Evolutionary conservation across 805 yeast species (phyloP), one percentile per base, ranked within the genome.

Genomic region (Yamadazyma takamatsuzukensis): DNA sequence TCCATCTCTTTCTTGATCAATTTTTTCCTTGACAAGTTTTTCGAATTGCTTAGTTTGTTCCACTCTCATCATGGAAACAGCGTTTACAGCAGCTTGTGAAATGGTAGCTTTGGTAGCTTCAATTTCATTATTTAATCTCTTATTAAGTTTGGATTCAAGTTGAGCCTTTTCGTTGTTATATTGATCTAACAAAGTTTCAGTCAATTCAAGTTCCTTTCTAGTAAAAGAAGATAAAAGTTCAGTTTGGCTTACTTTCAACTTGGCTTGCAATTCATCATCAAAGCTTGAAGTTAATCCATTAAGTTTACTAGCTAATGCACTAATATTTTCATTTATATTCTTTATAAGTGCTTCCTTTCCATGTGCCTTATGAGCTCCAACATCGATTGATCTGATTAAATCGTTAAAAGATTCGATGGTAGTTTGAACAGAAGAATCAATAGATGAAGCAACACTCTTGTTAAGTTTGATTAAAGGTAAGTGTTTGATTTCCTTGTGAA

Each of bases 31-130:
- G 37, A 62, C 43, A 41, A 59, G 49, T 27, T 48, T 41, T 42
- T 61, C 65, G 34, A 60, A 62, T 14, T 51, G 78, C 44, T 79
- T 73, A 37, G 86, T 76, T 46, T 83, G 81, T 44, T 78, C 80
- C 31, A 80, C 64, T 48, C 85, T 75, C 36, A 80, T 76, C 53
- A 82, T 68, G 7, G 78, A 65, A 18, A 86, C 72, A 34, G 80
- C 79, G 59, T 86, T 88, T 38, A 78, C 78, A 13, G 88, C 89
- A 42, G 85, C 83, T 28, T 78, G 70, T 27, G 77, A 60, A 32
- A 89, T 69, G 9, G 79, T 75, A 45, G 76, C 67, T 52, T 74
- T 76, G 37, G 87, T 73, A 22, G 83, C 78, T 43, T 74, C 75
- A 33, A 88, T 67, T 57, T 88, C 96, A 12, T 66, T 59, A 14